phyloP scores from a whole-genome alignment of 1,284 basidiomycete genomes.

The Cutaneotrichosporon sp. region DNA sequence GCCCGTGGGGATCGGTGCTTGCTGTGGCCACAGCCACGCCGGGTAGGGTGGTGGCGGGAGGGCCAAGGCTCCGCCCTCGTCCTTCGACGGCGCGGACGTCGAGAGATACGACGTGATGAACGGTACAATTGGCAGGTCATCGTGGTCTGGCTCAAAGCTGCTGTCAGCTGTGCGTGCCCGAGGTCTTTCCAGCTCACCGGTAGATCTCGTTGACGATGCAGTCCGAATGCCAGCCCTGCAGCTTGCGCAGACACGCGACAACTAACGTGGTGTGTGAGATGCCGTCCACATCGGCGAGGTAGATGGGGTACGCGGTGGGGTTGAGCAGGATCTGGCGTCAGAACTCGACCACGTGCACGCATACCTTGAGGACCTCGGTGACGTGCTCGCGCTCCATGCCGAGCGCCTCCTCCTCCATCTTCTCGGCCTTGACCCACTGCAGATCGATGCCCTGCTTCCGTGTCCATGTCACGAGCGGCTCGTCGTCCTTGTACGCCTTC shows the following conservation, averaged over 20 bases:
- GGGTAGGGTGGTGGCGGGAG: slow-evolving; percentile 44
- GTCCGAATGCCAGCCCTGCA: slow-evolving; percentile 49
- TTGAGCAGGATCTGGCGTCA: slow-evolving; percentile 38
- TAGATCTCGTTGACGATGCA: slow-evolving; percentile 45
- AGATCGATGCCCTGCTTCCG: slow-evolving; percentile 29
- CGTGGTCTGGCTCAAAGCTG: slow-evolving; percentile 48
- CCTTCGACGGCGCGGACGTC: slow-evolving; percentile 15
- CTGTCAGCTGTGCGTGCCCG: neutral
- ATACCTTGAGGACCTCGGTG: slow-evolving; percentile 42
- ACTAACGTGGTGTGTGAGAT: slow-evolving; percentile 49
- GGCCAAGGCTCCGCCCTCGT: slow-evolving; percentile 27
- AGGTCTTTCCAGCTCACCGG: slow-evolving; percentile 36
- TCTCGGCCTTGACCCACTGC: slow-evolving; percentile 46
- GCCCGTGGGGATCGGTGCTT: slow-evolving; percentile 9
- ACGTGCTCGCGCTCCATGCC: slow-evolving; percentile 47
- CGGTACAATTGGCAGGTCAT: slow-evolving; percentile 42
- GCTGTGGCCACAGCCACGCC: slow-evolving; percentile 45
- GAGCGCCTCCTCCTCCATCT: slow-evolving; percentile 45
- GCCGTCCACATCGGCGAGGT: slow-evolving; percentile 48
- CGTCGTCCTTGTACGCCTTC: slow-evolving; percentile 52
- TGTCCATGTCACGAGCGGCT: slow-evolving; percentile 35
- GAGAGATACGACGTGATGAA: slow-evolving; percentile 46
- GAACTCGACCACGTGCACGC: slow-evolving; percentile 9
- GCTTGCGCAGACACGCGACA: slow-evolving; percentile 46
- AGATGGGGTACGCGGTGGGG: slow-evolving; percentile 42